Conservation (phyloP, 257 asterid genomes). For the Verbascum thapsus region DNA sequence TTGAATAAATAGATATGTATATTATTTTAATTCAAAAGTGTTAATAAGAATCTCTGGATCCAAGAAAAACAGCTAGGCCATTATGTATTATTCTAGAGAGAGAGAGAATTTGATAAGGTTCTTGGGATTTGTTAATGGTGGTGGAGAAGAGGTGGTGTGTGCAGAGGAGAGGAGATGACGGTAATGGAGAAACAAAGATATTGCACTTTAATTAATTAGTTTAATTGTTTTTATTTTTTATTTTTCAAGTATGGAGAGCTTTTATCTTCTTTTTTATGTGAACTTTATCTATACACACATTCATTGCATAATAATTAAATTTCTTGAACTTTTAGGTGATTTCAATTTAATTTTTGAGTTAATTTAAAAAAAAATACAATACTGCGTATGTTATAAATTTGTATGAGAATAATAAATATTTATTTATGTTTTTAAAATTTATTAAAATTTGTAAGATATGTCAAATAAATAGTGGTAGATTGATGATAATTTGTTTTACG, state of each 20-base stretch:
- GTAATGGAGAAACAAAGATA: slow-evolving; percentile 34
- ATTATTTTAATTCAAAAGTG: slow-evolving; percentile 32
- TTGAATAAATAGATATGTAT: slow-evolving; percentile 13
- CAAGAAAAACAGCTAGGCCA: slow-evolving; percentile 51
- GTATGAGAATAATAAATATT: too few relatives aligned
- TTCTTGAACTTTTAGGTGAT: too few relatives aligned
- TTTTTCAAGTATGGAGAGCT: slow-evolving; percentile 25
- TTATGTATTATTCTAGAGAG: slow-evolving; percentile 37
- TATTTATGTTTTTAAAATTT: too few relatives aligned
- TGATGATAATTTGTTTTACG: too few relatives aligned
- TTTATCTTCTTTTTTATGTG: slow-evolving; percentile 23
- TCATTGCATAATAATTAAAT: too few relatives aligned
- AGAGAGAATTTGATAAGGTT: slow-evolving; percentile 40
- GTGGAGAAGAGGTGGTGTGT: slow-evolving; percentile 31
- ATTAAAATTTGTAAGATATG: too few relatives aligned
- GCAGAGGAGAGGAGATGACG: slow-evolving; percentile 29
- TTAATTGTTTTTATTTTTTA: slow-evolving; percentile 14
- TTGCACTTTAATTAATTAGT: slow-evolving; percentile 15
- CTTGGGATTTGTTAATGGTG: slow-evolving; percentile 45
- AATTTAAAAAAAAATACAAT: too few relatives aligned
- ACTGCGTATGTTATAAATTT: too few relatives aligned
- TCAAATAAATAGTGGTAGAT: too few relatives aligned
- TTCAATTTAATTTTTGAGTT: too few relatives aligned
- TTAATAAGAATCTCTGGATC: slow-evolving; percentile 57
- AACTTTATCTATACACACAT: too few relatives aligned